Evolutionary conservation across 768 basidiomycete genomes (phyloP), one percentile per base, ranked within the genome.

Genomic region (Bullera alba): DNA sequence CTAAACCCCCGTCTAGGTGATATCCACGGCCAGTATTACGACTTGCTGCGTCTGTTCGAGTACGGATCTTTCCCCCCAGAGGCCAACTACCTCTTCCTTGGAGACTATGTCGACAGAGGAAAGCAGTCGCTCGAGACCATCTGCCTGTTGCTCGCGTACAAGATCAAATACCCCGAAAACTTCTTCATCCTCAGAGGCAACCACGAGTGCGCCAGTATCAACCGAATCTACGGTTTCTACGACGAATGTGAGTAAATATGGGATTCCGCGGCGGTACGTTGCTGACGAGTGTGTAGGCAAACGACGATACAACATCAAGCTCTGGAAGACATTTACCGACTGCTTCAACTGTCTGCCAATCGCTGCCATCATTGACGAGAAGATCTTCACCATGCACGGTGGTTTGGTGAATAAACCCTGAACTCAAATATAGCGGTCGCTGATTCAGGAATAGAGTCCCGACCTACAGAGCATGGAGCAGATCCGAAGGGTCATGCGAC

Each of bases 311-410:
- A 99, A 97, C 79, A 99, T 99, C 81, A 99, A 99, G 76, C 80
- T 96, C 71, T 99, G 93, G 93, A 99, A 99, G 80, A 99, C 93
- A 29, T 99, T 99, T 75, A 99, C 93, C 53, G 93, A 99, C 74
- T 96, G 93, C 77, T 99, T 99, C 81, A 99, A 99, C 78, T 97
- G 93, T 74, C 78, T 96, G 60, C 93, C 93, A 30, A 96, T 99
- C 73, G 93, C 93, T 42, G 93, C 93, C 64, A 96, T 99, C 76
- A 96, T 99, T 73, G 93, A 97, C 76, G 93, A 97, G 76, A 99
- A 97, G 78, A 99, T 99, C 72, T 96, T 99, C 75, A 95, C 91
- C 44, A 97, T 97, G 93, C 93, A 97, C 67, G 93, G 93, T 48
- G 93, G 93, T 44, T 78, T 96, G 61, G 70, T 73, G 42, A 57